Evolutionary conservation across 306 rosid species (phyloP), one percentile per base, ranked within the genome.

Genomic region (Glycyrrhiza uralensis): DNA sequence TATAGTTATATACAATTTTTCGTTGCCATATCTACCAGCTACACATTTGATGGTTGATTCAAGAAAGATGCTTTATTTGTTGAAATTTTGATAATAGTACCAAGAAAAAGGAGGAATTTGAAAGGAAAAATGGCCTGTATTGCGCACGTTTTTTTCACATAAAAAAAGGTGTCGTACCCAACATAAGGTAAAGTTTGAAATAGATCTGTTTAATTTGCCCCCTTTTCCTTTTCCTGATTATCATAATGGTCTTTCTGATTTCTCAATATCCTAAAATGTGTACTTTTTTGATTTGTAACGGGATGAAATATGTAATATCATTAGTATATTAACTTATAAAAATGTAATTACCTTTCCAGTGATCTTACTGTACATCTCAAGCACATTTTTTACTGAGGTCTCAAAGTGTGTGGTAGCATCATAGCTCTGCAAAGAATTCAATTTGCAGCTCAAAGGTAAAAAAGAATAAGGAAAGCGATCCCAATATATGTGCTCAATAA

Each of bases 331-430:
- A 56, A 12, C 26, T 18, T 71, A 30, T 2, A 54, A 11, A 69
- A 59, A 24, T n/a, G n/a, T n/a, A n/a, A n/a, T n/a, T n/a, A n/a
- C 91, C 91, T 87, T 87, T 76, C 93, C 88, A 57, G 90, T 88
- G 61, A 88, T 85, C 58, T 74, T 85, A 62, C 60, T 76, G 66
- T 88, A 83, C 77, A 85, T 23, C 29, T 64, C 79, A 69, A 88
- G 17, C 75, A 88, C 93, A 74, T 85, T 87, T 62, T 51, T 23
- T 12, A 88, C 93, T 0, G 93, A 81, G 30, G 93, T 72, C 83
- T 88, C 93, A 67, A 88, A 85, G 79, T 88, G 93, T 2, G 87
- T 80, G 24, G 90, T 88, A 38, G 86, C 78, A 77, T 88, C 93
- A 23, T 80, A 88, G 62, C 90, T 83, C 92, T 87, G 78, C 79